Conservation (phyloP, 805 yeast species). For the Cyberlindnera sargentensis region DNA sequence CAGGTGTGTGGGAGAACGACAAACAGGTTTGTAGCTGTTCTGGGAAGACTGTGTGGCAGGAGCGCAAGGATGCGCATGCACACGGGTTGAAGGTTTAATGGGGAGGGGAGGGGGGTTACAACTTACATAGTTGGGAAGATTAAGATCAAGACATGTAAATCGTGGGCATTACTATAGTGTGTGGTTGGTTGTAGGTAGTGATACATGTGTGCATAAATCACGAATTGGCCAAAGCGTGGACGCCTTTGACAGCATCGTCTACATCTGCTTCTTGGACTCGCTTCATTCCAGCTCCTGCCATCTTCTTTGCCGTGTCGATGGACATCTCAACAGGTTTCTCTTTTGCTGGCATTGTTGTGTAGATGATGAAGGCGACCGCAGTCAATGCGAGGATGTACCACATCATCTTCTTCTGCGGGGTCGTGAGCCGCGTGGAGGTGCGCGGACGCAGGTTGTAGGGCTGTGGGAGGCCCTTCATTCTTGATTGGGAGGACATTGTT, state of each 20-base stretch:
- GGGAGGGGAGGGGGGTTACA: too few relatives aligned
- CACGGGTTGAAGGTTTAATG: constrained; percentile 40
- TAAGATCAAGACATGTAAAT: too few relatives aligned
- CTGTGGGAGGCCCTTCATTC: constrained; percentile 35
- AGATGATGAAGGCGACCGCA: constrained; percentile 27
- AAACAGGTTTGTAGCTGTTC: constrained; percentile 91
- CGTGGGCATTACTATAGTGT: too few relatives aligned
- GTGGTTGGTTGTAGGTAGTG: too few relatives aligned
- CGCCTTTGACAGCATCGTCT: too few relatives aligned
- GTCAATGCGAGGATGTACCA: constrained; percentile 30
- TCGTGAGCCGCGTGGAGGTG: constrained; percentile 30
- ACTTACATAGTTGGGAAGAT: too few relatives aligned
- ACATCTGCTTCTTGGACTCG: background rate
- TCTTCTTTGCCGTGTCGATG: constrained; percentile 18
- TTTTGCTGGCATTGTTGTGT: constrained; percentile 21
- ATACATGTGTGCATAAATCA: too few relatives aligned
- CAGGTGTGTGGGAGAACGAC: constrained; percentile 96
- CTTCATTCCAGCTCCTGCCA: background rate
- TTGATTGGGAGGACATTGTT: constrained; percentile 22
- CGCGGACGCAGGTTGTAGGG: constrained; percentile 31
- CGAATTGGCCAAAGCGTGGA: too few relatives aligned
- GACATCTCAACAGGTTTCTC: constrained; percentile 17
- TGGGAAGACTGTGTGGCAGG: constrained; percentile 96
- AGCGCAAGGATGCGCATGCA: constrained; percentile 64
- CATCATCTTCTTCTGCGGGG: constrained; percentile 40